phyloP scores from a whole-genome alignment of 1,284 basidiomycete genomes.

The Marasmius tenuissimus region DNA sequence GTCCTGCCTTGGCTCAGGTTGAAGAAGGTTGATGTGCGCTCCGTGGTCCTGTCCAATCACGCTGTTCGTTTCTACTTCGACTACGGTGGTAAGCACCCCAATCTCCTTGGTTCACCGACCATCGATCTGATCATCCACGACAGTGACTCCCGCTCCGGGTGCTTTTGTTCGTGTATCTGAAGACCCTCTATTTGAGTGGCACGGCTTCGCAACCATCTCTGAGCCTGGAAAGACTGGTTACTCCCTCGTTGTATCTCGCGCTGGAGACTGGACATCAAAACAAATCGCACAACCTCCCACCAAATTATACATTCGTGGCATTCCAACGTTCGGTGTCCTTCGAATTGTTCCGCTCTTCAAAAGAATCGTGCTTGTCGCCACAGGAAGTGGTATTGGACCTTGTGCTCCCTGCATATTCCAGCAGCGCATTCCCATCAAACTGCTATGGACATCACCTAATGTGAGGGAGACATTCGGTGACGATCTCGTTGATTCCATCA shows the following conservation, averaged over 20 bases:
- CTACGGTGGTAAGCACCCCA: conserved; percentile 38
- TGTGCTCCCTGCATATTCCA: conserved; percentile 56
- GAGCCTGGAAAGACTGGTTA: conserved; percentile 55
- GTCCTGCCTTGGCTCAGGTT: conserved; percentile 55
- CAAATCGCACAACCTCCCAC: conserved; percentile 51
- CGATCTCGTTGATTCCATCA: conserved; percentile 54
- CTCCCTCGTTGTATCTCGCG: conserved; percentile 55
- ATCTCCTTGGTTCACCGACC: neutral
- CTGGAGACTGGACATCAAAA: conserved; percentile 61
- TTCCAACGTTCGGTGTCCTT: conserved; percentile 60
- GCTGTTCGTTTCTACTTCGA: conserved; percentile 59
- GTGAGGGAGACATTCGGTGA: conserved; percentile 61
- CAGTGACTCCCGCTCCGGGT: conserved; percentile 49
- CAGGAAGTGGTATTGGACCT: conserved; percentile 60
- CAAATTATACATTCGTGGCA: conserved; percentile 52
- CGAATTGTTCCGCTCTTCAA: conserved; percentile 58
- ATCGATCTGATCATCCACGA: neutral
- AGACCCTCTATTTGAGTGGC: conserved; percentile 58
- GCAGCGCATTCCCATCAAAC: conserved; percentile 48
- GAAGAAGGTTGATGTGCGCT: conserved; percentile 51
- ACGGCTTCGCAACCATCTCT: conserved; percentile 56
- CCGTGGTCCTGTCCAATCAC: conserved; percentile 55
- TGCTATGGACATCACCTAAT: conserved; percentile 62
- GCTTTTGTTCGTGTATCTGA: conserved; percentile 58
- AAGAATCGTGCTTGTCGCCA: conserved; percentile 59